Evolutionary conservation across 495 filamentous ascomycete species (phyloP).

Genomic region (Aspergillus mulundensis): DNA sequence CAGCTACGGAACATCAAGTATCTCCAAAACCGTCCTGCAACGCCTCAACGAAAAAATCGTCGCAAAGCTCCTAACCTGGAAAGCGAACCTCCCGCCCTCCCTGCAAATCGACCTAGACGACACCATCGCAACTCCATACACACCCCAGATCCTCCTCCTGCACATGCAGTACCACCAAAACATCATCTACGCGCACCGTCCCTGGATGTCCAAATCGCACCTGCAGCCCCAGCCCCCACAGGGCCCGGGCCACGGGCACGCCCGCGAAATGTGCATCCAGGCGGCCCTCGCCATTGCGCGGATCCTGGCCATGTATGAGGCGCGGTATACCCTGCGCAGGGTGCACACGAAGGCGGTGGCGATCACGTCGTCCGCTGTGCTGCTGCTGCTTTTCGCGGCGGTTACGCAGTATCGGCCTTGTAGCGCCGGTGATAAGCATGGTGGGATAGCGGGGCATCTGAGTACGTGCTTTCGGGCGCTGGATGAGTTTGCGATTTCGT

Average conservation of each 20-base stretch:
- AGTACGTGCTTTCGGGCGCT: neutral
- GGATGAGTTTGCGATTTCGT: neutral
- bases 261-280: conserved; percentile 1
- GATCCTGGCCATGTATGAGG: neutral
- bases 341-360: neutral
- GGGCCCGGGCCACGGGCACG: neutral
- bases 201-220: neutral
- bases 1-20: neutral
- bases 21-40: neutral
- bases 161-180: conserved; percentile 4
- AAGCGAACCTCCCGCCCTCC: neutral
- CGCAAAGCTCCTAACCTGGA: neutral
- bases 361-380: neutral
- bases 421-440: neutral
- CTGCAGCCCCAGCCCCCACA: neutral
- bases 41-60: neutral
- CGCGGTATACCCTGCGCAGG: neutral
- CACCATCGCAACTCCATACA: neutral
- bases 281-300: neutral
- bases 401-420: neutral
- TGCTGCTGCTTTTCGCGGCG: neutral
- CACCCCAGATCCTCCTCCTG: neutral
- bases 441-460: neutral
- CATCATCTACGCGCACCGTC: neutral
- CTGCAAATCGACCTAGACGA: neutral